phyloP scores from a whole-genome alignment of 164 flowering plant species.

The Vitis rupestris region DNA sequence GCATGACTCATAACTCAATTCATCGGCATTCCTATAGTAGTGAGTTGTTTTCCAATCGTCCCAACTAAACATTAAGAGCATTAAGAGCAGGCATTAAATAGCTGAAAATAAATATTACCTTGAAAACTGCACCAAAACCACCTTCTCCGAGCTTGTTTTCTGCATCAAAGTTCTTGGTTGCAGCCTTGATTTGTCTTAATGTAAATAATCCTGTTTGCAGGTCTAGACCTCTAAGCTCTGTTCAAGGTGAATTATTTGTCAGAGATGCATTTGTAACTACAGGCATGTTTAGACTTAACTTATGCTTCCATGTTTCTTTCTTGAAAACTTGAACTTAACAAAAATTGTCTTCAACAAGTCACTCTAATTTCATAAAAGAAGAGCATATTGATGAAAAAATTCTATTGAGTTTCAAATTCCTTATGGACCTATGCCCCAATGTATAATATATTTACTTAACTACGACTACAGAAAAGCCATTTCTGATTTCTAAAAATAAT shows the following conservation, averaged over 20 bases:
- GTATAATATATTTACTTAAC: not conserved
- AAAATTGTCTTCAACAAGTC: not conserved
- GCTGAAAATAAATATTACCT: conserved; percentile 24
- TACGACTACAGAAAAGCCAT: too few species aligned
- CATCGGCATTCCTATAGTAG: too few species aligned
- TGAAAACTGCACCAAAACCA: conserved; percentile 50
- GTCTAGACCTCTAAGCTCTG: conserved; percentile 48
- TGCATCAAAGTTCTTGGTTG: conserved; percentile 44
- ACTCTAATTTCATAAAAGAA: not conserved
- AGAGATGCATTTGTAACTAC: not conserved
- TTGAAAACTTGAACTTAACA: not conserved
- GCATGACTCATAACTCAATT: too few species aligned
- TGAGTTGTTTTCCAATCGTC: too few species aligned
- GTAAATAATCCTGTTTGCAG: conserved; percentile 45
- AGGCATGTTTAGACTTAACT: not conserved
- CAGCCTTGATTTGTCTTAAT: conserved; percentile 39
- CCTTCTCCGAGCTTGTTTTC: conserved; percentile 44
- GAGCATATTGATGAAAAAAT: not conserved
- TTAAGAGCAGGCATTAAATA: not conserved
- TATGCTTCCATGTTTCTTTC: not conserved
- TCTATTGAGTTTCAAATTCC: not conserved
- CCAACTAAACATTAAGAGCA: not conserved
- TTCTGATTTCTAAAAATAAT: not conserved
- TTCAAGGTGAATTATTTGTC: conserved; percentile 4
- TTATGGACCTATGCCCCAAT: not conserved